Evolutionary conservation across 768 basidiomycete genomes (phyloP).

Genomic region (Tricholoma sp.): DNA sequence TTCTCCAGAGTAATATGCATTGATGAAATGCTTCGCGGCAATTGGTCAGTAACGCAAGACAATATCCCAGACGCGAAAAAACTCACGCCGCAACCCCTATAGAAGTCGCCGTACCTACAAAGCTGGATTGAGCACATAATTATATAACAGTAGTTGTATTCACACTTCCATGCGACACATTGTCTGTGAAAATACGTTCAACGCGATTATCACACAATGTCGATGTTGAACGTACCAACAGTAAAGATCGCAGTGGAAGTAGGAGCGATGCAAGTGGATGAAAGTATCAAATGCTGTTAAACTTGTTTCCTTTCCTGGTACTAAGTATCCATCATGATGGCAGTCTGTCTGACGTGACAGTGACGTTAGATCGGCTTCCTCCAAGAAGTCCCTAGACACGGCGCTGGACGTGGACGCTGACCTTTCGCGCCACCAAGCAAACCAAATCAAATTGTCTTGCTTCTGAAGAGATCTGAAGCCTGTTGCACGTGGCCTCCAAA

Average conservation of each 20-base stretch:
- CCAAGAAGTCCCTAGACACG: too few species aligned
- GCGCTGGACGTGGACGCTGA: too few species aligned
- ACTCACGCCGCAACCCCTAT: slow-evolving; percentile 38
- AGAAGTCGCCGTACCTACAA: slow-evolving; percentile 37
- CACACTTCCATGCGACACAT: slow-evolving; percentile 65
- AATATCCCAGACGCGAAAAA: slow-evolving; percentile 1
- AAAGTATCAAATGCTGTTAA: too few species aligned
- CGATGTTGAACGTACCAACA: slow-evolving; percentile 3
- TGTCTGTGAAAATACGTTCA: slow-evolving; percentile 6
- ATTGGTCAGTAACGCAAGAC: slow-evolving; percentile 4
- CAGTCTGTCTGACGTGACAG: too few species aligned
- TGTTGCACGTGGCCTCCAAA: neutral
- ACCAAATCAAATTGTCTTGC: neutral
- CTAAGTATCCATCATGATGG: too few species aligned
- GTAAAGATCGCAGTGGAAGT: slow-evolving; percentile 1
- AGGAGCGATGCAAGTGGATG: slow-evolving; percentile 12
- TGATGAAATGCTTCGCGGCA: slow-evolving; percentile 53
- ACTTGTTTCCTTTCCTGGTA: too few species aligned
- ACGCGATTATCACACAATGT: neutral
- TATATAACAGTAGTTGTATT: slow-evolving; percentile 11
- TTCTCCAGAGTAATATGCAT: slow-evolving; percentile 57
- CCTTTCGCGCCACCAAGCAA: too few species aligned
- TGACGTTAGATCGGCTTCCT: too few species aligned
- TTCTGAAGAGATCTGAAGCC: neutral
- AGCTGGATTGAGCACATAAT: neutral